Base-by-base conservation (phyloP, 2,329 filamentous ascomycete species). In the Aureobasidium sp. region DNA sequence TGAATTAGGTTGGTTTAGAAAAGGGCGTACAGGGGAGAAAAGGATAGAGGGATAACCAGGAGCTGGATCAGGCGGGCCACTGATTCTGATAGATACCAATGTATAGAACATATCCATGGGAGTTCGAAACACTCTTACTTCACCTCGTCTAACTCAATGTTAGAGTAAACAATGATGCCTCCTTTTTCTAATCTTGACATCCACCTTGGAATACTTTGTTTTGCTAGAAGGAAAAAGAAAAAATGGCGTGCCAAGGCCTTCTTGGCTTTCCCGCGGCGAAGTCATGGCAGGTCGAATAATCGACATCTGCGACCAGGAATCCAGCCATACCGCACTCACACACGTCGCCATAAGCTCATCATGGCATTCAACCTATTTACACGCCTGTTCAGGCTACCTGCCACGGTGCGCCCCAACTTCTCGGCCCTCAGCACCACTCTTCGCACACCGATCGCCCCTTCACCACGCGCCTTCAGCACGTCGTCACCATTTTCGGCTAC, bases 301-400 rank as follows among this genome's bases (percentile, higher is more conserved):
- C 29, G 50, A 42, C 50, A 40, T 54, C 24, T 31, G 50, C 22
- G 49, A 52, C 33, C 37, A 42, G 35, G 12, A 54, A 29, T 8
- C 3, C 24, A n/a, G 33, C 8, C 24, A 53, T 39, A 54, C 22
- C 37, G 17, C 50, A 42, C 22, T 19, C 37, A 8, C 37, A 54
- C 24, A 29, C 61, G 58, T 35, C 50, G 40, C 35, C 56, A 29
- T 44, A 47, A 29, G 22, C 62, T 29, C 57, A 65, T 22, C 47
- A 78, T 78, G 76, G 68, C 75, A 49, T 68, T 73, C 64, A 73
- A 72, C 64, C 67, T 76, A 58, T 70, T 78, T 52, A 70, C 67
- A 62, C 69, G 72, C 64, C 68, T 79, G 47, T 64, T 75, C 57
- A 72, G 76, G 64, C 74, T 69, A 60, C 64, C 67, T 61, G 45